A percentile compares a stretch with the other conserved stretches of the same genome.
Conservation (phyloP, 2,329 filamentous ascomycete genomes). For the Tetracladium maxilliforme region DNA sequence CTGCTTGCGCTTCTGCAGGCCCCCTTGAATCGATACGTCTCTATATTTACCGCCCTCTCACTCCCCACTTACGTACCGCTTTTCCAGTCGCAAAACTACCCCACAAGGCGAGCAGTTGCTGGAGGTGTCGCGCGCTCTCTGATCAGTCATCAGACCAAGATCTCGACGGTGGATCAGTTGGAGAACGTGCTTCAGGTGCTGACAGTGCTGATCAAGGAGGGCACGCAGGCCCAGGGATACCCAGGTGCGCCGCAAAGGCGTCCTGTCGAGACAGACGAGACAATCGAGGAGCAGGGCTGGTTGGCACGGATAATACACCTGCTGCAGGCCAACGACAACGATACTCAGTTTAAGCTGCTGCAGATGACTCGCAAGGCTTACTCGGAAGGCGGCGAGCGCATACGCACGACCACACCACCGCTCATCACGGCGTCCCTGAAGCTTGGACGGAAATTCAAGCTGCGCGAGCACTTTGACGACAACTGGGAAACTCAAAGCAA, state of each 20-base stretch:
- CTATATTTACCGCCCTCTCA: constrained; percentile 89
- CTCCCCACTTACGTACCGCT: constrained; percentile 86
- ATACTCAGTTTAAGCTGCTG: constrained; percentile 86
- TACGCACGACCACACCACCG: constrained; percentile 88
- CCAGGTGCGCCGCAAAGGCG: constrained; percentile 67
- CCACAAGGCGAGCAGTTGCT: constrained; percentile 79
- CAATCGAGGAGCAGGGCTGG: constrained; percentile 96
- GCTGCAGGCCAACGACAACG: constrained; percentile 70
- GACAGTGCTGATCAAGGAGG: constrained; percentile 86
- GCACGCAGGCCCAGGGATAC: constrained; percentile 70
- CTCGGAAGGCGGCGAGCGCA: constrained; percentile 82
- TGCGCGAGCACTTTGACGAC: constrained; percentile 73
- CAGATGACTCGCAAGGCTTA: constrained; percentile 81
- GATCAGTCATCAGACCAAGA: constrained; percentile 67
- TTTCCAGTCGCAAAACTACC: constrained; percentile 82
- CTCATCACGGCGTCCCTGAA: constrained; percentile 83
- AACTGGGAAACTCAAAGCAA: constrained; percentile 63
- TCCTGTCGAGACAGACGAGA: constrained; percentile 83
- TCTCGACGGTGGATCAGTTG: constrained; percentile 64
- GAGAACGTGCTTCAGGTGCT: constrained; percentile 82
- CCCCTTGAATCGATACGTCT: constrained; percentile 78
- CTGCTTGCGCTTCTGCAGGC: constrained; percentile 82
- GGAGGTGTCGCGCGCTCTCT: constrained; percentile 74
- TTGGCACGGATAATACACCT: constrained; percentile 84
- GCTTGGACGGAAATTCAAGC: constrained; percentile 76